Evolutionary conservation across 495 filamentous ascomycete genomes (phyloP), one percentile per base, ranked within the genome.

Genomic region (Aspergillus cavernicola): DNA sequence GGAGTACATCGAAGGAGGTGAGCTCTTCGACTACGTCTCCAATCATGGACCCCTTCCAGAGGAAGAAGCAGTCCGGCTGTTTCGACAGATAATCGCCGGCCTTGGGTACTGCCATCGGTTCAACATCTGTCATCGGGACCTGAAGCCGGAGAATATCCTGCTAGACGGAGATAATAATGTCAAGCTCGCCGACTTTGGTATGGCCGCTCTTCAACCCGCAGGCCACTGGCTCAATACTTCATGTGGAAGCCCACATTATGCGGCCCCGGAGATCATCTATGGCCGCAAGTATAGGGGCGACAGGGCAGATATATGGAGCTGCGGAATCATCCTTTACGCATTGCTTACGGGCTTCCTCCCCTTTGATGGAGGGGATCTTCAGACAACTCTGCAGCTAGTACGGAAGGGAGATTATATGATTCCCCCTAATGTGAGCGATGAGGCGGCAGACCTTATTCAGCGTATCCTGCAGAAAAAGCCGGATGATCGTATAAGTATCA

Each of bases 61-160:
- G 68, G 75, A 81, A 41, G 88, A 95, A 63, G 88, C 87, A 4
- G 79, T 97, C 33, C 86, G 79, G 57, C 82, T 90, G 50, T 97
- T 96, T 64, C 87, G 92, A 18, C 93, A 99, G 69, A 87, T 99
- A 20, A 85, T 97, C 57, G 85, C 86, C n/a, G 95, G 86, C 0
- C 75, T 99, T 26, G 85, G 89, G 7, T 96, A 95, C 70, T 92
- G 90, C 58, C 95, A 99, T 67, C 82, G 87, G 5, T 86, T 97
- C 72, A 86, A 89, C 59, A 96, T 99, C 53, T 95, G 90, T 66
- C 93, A 99, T 63, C 87, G 93, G 22, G 93, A 99, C 56, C 72
- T 99, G 28, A 99, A 99, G 71, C 93, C 90, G 0, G 93, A 99
- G 70, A 99, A 99, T 60, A 96, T 98, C 33, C 75, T 99, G 13